A percentile compares a stretch with the other conserved stretches of the same genome.
These are phyloP conservation scores for Coprinopsis sp. DNA, from an alignment of 768 basidiomycete genomes.

Conservation along the genomic window DNA sequence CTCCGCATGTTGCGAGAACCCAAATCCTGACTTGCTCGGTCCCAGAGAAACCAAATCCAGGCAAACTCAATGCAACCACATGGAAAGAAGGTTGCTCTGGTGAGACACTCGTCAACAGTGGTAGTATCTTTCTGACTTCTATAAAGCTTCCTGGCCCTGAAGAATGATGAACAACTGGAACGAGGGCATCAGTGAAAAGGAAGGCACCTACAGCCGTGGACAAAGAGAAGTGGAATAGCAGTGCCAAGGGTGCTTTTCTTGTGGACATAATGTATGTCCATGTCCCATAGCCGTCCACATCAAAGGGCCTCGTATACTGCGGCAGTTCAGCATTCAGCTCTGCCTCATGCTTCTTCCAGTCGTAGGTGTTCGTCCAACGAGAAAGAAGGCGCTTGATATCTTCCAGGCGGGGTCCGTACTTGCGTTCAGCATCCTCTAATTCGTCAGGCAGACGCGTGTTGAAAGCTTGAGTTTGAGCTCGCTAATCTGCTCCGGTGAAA, in stretches of 20 bases:
- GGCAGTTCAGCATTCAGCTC: conserved; percentile 48
- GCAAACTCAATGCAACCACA: conserved; percentile 54
- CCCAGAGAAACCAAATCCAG: conserved; percentile 60
- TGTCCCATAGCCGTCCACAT: conserved; percentile 40
- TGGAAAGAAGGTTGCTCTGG: conserved; percentile 53
- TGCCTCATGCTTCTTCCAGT: conserved; percentile 53
- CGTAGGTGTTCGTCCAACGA: conserved; percentile 49
- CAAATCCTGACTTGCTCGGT: conserved; percentile 48
- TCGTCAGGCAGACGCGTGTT: conserved; percentile 52
- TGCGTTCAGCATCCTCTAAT: conserved; percentile 44
- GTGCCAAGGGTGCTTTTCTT: conserved; percentile 36
- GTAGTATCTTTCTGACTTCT: conserved; percentile 54
- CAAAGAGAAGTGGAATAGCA: conserved; percentile 58
- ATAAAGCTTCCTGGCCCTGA: conserved; percentile 60
- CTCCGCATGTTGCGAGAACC: conserved; percentile 42
- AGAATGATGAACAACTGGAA: not conserved
- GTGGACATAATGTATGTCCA: conserved; percentile 56
- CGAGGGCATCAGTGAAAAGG: not conserved
- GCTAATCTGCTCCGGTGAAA: conserved; percentile 39
- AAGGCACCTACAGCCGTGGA: conserved; percentile 48
- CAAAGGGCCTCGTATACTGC: conserved; percentile 50
- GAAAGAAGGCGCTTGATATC: conserved; percentile 45
- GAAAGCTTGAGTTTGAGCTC: conserved; percentile 43
- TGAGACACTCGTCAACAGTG: conserved; percentile 40
- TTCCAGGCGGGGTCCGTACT: conserved; percentile 50